phyloP scores from a whole-genome alignment of 345 rosid species.

The Turnera subulata region DNA sequence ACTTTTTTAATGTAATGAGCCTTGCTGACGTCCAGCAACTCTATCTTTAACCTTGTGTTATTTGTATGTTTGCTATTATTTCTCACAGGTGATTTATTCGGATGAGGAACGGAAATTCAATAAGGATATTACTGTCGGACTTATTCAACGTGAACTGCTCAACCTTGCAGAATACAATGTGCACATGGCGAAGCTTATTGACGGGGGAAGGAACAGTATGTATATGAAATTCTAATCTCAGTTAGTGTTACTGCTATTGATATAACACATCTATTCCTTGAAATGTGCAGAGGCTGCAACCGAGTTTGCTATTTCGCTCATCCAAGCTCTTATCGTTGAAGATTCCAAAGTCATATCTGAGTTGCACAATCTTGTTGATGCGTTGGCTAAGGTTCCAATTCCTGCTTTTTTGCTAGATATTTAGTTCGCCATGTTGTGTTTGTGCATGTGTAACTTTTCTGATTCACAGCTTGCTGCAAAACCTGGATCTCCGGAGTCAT shows the following conservation, averaged over 20 bases:
- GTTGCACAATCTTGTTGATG: constrained; percentile 91
- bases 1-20: too few species aligned
- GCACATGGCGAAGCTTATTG: constrained; percentile 90
- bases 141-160: constrained; percentile 75
- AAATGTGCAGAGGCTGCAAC: constrained; percentile 73
- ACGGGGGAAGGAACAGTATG: constrained; percentile 95
- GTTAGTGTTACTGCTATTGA: not conserved
- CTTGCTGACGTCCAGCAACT: not conserved
- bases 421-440: not conserved
- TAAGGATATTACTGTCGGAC: constrained; percentile 82
- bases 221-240: constrained; percentile 6
- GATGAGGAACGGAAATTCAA: constrained; percentile 94
- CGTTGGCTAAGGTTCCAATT: constrained; percentile 68
- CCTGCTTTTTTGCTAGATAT: constrained; percentile 5
- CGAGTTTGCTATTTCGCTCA: constrained; percentile 76
- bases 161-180: constrained; percentile 93
- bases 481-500: constrained; percentile 73
- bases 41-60: too few species aligned
- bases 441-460: constrained; percentile 15
- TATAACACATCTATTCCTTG: constrained; percentile 8
- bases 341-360: constrained; percentile 91
- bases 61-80: not conserved
- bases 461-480: constrained; percentile 68
- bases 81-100: constrained; percentile 74
- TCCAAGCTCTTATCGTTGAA: constrained; percentile 72